Evolutionary conservation across 1,284 basidiomycete species (phyloP), one percentile per base, ranked within the genome.

Genomic region (Coniferiporia sulphurascens): DNA sequence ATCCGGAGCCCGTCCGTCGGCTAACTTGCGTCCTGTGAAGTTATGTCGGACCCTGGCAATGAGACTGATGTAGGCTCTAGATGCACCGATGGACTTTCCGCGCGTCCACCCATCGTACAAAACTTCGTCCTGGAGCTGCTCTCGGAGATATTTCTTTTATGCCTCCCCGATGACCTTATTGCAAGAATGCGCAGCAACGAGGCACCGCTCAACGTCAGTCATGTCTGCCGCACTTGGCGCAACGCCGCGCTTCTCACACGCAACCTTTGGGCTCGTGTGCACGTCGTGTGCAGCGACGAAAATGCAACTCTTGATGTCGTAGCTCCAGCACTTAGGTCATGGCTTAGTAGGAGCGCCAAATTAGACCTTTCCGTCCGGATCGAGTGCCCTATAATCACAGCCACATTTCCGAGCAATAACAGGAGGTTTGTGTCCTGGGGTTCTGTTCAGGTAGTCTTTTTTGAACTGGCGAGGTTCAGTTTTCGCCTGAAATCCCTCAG

Each of bases 161-260:
- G 22, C n/a, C 27, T 52, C 7, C 50, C 50, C n/a, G 50, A 9
- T 9, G 27, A 52, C 35, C 9, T 8, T 17, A 12, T 52, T 9
- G 50, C 50, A 3, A 12, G 12, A 15, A 52, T 27, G 13, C 50
- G 22, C 13, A 21, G 17, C 27, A 52, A 27, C 21, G 27, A 52
- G 32, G 50, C 50, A 12, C 50, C 50, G 21, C 36, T 52, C 32
- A 52, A 19, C 50, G 50, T 52, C 9, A 35, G 50, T n/a, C 22
- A 52, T 12, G 50, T 52, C 36, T 52, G 50, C 36, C 50, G 50
- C 32, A 21, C 8, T 32, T 52, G 50, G 50, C 50, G 50, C 19
- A 35, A 35, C 13, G 50, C 35, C 9, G 32, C 50, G 9, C 22
- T 34, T 36, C 35, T 32, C 13, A 52, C 32, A 35, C 50, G 17